Percentiles rank a stretch among this genome's conserved stretches.
These are phyloP conservation scores for Chimonanthus salicifolius DNA, from an alignment of 164 flowering plant genomes.

Conservation along the genomic window DNA sequence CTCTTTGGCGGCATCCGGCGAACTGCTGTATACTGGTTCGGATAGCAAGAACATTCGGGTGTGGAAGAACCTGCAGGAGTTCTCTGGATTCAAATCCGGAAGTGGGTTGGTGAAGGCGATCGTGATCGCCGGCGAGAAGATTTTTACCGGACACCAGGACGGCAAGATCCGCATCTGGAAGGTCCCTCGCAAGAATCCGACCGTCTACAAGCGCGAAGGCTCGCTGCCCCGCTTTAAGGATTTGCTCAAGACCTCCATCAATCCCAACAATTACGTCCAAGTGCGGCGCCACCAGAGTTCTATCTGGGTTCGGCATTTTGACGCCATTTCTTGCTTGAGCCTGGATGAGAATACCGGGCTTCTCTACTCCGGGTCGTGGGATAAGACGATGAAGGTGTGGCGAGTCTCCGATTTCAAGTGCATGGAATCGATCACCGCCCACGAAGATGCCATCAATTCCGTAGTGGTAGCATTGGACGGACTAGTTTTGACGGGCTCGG, in stretches of 20 bases:
- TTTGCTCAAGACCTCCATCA: conserved; percentile 56
- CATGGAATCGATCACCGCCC: conserved; percentile 69
- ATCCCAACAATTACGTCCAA: conserved; percentile 65
- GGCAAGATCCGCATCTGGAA: conserved; percentile 88
- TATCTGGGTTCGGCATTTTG: conserved; percentile 78
- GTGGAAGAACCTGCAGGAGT: conserved; percentile 71
- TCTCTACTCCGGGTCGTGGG: conserved; percentile 86
- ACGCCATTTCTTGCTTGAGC: conserved; percentile 77
- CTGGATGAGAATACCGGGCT: conserved; percentile 48
- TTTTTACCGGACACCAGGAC: conserved; percentile 91
- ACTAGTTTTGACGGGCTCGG: conserved; percentile 72
- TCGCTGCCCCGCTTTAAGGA: conserved; percentile 58
- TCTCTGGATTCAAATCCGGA: conserved; percentile 62
- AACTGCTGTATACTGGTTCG: conserved; percentile 79
- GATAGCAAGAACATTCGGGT: conserved; percentile 94
- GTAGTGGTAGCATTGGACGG: conserved; percentile 50
- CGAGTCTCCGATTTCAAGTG: conserved; percentile 63
- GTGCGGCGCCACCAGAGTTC: conserved; percentile 40
- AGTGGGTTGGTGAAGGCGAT: conserved; percentile 87
- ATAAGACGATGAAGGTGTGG: conserved; percentile 82
- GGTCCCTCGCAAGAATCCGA: conserved; percentile 35
- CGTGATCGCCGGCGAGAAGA: conserved; percentile 51
- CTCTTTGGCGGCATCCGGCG: conserved; percentile 59
- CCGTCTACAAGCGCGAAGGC: conserved; percentile 48
- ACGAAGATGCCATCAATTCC: conserved; percentile 82